Evolutionary conservation across 2,329 filamentous ascomycete genomes (phyloP), one percentile per base, ranked within the genome.

Genomic region (Aspergillus sclerotialis): DNA sequence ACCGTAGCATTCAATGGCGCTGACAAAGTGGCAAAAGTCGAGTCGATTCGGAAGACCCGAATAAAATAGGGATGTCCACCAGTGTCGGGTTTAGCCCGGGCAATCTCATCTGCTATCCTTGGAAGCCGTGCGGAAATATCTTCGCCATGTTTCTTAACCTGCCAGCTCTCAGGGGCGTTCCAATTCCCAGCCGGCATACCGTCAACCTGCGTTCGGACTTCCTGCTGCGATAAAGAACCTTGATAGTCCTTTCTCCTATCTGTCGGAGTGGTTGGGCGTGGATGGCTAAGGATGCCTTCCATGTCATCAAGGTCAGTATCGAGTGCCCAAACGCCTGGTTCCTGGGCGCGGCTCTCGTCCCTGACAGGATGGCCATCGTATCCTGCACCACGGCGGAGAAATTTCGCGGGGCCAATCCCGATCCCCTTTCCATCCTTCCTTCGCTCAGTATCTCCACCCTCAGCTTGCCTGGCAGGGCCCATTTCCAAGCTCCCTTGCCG

Each of bases 161-260:
- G 88, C 92, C 92, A 98, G 57, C 89, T 95, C 59, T 96, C 90
- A 1, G 92, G 90, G 3, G 89, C 89, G 58, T 93, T 85, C 90
- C 90, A 98, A 3, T 78, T 77, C 2, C 80, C 79, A 25, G 57
- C 63, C 32, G 65, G 60, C 23, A 50, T 39, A 14, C 59, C 56
- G 19, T 64, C 59, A 14, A 50, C 43, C 16, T 60, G 55, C 11
- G 39, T 48, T 18, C 42, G 33, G n/a, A 50, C 45, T 26, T 57
- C 46, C 15, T 48, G 46, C 14, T 55, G 56, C n/a, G 48, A 38
- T 27, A 47, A 35, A 28, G 52, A 46, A 10, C 61, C 64, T 30
- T 61, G 55, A 28, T 51, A 46, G 5, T 51, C 47, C 36, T 46
- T 56, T 46, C 45, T 53, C 18, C 39, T 70, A 41, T 78, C 80